Evolutionary conservation across 2,329 filamentous ascomycete genomes (phyloP).

Genomic region (Chaetothyriales sp.): DNA sequence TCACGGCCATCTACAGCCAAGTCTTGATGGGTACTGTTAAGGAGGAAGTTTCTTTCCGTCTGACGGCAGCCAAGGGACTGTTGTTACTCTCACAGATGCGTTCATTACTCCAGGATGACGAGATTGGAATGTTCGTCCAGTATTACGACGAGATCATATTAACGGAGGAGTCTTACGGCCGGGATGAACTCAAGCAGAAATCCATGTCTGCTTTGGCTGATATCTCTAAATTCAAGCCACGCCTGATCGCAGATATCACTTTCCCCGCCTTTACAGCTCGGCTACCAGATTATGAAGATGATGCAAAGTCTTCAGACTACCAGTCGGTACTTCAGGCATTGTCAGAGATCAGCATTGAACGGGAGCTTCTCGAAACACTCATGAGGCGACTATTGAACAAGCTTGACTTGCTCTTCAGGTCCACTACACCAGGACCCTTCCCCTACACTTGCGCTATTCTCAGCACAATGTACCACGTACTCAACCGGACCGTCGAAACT

Average conservation of each 20-base stretch:
- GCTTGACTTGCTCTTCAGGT: conserved; percentile 42
- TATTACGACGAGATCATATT: conserved; percentile 49
- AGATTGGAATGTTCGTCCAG: conserved; percentile 41
- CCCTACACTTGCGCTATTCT: conserved; percentile 47
- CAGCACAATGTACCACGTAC: conserved; percentile 47
- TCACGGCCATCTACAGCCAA: conserved; percentile 42
- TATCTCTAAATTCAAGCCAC: conserved; percentile 49
- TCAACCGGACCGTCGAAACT: conserved; percentile 25
- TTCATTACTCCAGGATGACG: conserved; percentile 37
- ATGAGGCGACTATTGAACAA: conserved; percentile 51
- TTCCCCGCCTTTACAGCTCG: conserved; percentile 54
- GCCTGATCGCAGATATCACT: conserved; percentile 49
- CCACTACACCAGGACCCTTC: conserved; percentile 32
- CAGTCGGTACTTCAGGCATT: conserved; percentile 48
- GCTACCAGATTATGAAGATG: conserved; percentile 44
- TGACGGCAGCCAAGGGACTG: conserved; percentile 35
- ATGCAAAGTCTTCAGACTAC: conserved; percentile 32
- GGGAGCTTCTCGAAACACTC: conserved; percentile 50
- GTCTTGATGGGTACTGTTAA: conserved; percentile 39
- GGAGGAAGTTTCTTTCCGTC: conserved; percentile 38
- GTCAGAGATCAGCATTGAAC: conserved; percentile 49
- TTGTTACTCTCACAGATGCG: conserved; percentile 33
- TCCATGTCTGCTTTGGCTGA: conserved; percentile 46
- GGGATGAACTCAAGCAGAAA: conserved; percentile 44
- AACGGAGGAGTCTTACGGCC: conserved; percentile 42